Conservation (phyloP, 805 yeast species). For the Metschnikowia baotianmanensis region DNA sequence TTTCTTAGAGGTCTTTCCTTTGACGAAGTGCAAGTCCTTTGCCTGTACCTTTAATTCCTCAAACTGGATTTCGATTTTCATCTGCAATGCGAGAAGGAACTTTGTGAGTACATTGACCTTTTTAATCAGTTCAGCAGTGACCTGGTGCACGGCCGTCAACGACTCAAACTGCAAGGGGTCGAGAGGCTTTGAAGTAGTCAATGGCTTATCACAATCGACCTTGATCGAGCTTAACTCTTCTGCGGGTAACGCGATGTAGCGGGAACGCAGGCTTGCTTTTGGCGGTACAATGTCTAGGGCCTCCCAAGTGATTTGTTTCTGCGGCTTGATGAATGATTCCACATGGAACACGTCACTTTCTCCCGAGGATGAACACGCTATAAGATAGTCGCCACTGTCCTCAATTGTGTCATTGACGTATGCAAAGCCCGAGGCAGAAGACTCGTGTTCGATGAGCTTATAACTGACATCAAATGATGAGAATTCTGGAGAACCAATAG, state of each 20-base stretch:
- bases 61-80: constrained; percentile 19
- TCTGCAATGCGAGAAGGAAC: constrained; percentile 14
- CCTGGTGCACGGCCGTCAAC: constrained; percentile 6
- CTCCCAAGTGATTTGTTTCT: neutral
- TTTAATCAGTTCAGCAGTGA: constrained; percentile 7
- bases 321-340: neutral
- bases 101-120: constrained; percentile 12
- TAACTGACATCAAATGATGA: constrained; percentile 8
- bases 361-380: constrained; percentile 16
- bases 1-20: constrained; percentile 1
- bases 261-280: neutral
- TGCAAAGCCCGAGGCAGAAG: constrained; percentile 13
- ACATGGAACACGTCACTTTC: constrained; percentile 19
- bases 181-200: constrained; percentile 3
- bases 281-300: neutral
- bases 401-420: constrained; percentile 26
- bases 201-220: constrained; percentile 1
- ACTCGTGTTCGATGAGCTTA: constrained; percentile 2
- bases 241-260: constrained; percentile 15
- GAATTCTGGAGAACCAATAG: neutral
- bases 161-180: constrained; percentile 7
- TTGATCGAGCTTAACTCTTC: constrained; percentile 16
- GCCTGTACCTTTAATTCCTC: constrained; percentile 25
- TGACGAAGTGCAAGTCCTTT: constrained; percentile 9
- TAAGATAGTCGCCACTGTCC: constrained; percentile 29